Evolutionary conservation across 441 rosid genomes (phyloP).

Genomic region (Biscutella laevigata): DNA sequence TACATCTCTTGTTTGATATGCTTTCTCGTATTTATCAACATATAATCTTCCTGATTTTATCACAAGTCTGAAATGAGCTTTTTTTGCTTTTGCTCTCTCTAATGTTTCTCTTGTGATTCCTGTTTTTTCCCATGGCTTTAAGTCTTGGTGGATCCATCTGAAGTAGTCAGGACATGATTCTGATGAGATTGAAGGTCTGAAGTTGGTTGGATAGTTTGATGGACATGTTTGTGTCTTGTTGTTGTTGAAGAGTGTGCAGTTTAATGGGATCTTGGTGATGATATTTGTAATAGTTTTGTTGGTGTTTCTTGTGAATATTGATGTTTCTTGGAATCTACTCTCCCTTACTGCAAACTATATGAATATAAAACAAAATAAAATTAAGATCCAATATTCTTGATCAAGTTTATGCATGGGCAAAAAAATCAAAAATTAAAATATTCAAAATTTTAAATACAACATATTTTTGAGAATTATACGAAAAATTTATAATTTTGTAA

Average conservation of each 20-base stretch:
- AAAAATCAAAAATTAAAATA: too few species aligned
- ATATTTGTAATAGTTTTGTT: background rate
- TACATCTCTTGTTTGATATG: constrained; percentile 42
- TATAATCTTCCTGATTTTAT: constrained; percentile 39
- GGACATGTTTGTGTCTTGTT: constrained; percentile 22
- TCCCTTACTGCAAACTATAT: constrained; percentile 8
- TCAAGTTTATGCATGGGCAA: too few species aligned
- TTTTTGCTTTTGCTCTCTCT: constrained; percentile 26
- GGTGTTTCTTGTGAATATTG: constrained; percentile 4
- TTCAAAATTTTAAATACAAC: too few species aligned
- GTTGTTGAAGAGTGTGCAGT: constrained; percentile 6
- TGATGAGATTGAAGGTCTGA: constrained; percentile 8
- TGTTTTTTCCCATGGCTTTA: constrained; percentile 36
- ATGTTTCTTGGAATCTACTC: background rate
- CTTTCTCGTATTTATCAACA: constrained; percentile 32
- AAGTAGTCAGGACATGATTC: constrained; percentile 47
- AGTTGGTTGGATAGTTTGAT: constrained; percentile 18
- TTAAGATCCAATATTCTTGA: too few species aligned
- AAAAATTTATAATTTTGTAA: too few species aligned
- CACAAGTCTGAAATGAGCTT: constrained; percentile 42
- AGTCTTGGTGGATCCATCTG: constrained; percentile 52
- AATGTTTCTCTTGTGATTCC: constrained; percentile 50
- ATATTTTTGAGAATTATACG: too few species aligned
- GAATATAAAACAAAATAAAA: too few species aligned
- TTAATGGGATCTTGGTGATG: constrained; percentile 14